Percentiles rank a stretch among this genome's conserved stretches.
Evolutionary conservation across 2,329 filamentous ascomycete species (phyloP).

Genomic region (Pseudopithomyces chartarum): DNA sequence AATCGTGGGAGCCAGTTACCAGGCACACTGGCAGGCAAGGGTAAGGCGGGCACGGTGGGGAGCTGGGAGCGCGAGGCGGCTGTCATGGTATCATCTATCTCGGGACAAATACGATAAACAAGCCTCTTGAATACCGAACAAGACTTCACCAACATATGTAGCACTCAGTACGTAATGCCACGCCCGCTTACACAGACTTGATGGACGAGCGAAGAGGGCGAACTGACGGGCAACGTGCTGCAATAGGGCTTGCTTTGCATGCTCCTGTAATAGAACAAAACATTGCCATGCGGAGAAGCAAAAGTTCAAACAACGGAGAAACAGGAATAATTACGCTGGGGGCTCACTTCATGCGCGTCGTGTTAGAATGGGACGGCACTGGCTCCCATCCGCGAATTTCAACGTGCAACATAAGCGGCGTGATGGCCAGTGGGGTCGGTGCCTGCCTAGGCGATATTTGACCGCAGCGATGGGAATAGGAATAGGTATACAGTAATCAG

Average conservation of each 20-base stretch:
- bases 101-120: slow-evolving; percentile 52
- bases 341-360: slow-evolving; percentile 18
- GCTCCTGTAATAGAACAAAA: slow-evolving; percentile 30
- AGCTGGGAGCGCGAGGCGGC: slow-evolving; percentile 90
- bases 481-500: background rate
- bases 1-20: slow-evolving; percentile 75
- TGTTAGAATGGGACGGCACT: background rate
- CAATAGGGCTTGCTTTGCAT: background rate
- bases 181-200: background rate
- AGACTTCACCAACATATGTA: background rate
- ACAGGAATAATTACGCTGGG: slow-evolving; percentile 17
- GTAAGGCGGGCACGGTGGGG: slow-evolving; percentile 51
- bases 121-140: slow-evolving; percentile 11
- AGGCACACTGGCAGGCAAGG: slow-evolving; percentile 53
- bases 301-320: slow-evolving; percentile 27
- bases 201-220: background rate
- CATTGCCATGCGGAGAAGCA: slow-evolving; percentile 14
- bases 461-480: background rate
- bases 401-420: slow-evolving; percentile 2
- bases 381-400: background rate
- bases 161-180: background rate
- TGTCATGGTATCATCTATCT: slow-evolving; percentile 88
- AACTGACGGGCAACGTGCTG: background rate
- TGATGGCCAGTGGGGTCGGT: slow-evolving; percentile 1
- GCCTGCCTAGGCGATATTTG: background rate